phyloP scores from a whole-genome alignment of 768 basidiomycete species.

The Serendipita sp. region DNA sequence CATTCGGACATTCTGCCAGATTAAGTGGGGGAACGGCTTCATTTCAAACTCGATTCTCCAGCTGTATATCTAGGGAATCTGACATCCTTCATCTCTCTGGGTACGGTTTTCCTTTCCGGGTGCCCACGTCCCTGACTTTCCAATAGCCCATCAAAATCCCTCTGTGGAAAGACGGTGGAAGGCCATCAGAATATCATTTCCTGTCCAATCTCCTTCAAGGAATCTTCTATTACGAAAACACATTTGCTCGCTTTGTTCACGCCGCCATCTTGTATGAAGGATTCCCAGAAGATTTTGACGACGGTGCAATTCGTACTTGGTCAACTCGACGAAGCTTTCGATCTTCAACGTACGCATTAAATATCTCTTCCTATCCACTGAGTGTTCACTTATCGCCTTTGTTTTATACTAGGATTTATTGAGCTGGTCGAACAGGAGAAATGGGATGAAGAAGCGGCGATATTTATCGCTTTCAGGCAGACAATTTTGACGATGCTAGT shows the following conservation, averaged over 20 bases:
- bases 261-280: background rate
- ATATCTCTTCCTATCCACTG: background rate
- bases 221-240: background rate
- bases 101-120: too few relatives aligned
- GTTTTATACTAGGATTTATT: background rate
- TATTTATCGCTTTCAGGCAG: background rate
- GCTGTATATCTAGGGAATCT: too few relatives aligned
- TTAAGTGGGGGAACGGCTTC: too few relatives aligned
- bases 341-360: background rate
- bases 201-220: too few relatives aligned
- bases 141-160: too few relatives aligned
- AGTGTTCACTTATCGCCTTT: background rate
- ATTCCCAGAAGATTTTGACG: background rate
- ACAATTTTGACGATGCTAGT: background rate
- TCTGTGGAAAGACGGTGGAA: too few relatives aligned
- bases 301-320: background rate
- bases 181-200: too few relatives aligned
- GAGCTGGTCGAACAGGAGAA: constrained; percentile 1
- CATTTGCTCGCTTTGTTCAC: background rate
- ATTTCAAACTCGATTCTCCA: too few relatives aligned
- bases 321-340: background rate
- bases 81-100: too few relatives aligned
- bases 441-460: background rate
- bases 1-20: too few relatives aligned
- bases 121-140: too few relatives aligned